Evolutionary conservation across 352 stramenopile species (phyloP).

Genomic region (Peronosclerospora sorghi): DNA sequence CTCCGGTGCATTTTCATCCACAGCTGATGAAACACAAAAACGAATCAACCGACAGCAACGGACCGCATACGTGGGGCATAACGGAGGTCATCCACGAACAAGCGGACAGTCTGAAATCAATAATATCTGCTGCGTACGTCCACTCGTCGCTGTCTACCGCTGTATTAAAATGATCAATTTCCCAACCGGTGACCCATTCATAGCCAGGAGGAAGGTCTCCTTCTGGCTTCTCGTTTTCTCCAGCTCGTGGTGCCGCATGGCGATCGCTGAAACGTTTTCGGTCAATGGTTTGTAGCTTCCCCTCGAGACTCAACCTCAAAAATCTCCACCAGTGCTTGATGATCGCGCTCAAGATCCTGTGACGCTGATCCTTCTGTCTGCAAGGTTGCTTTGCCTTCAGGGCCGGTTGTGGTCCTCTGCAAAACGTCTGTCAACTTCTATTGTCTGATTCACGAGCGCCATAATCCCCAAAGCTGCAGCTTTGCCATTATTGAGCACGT

Average conservation of each 20-base stretch:
- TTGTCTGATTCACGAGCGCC: conserved; percentile 57
- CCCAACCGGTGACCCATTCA: conserved; percentile 75
- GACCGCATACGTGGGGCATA: conserved; percentile 68
- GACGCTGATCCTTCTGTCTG: conserved; percentile 35
- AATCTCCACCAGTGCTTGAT: conserved; percentile 60
- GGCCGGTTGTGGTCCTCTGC: conserved; percentile 28
- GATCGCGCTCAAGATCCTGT: conserved; percentile 55
- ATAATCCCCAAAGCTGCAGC: conserved; percentile 54
- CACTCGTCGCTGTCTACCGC: conserved; percentile 70
- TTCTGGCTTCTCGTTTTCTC: conserved; percentile 58
- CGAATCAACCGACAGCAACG: conserved; percentile 72
- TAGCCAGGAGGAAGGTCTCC: conserved; percentile 51
- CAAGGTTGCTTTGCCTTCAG: conserved; percentile 13
- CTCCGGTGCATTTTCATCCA: conserved; percentile 29
- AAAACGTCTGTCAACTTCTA: conserved; percentile 48
- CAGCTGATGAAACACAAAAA: conserved; percentile 47
- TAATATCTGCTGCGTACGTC: conserved; percentile 78
- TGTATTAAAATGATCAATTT: conserved; percentile 74
- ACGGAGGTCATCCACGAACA: conserved; percentile 70
- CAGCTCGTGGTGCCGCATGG: conserved; percentile 34
- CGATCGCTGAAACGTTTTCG: conserved; percentile 67
- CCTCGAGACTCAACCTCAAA: conserved; percentile 82
- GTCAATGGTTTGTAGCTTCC: conserved; percentile 53
- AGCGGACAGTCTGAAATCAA: conserved; percentile 58
- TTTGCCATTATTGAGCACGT: conserved; percentile 20